Evolutionary conservation across 768 basidiomycete species (phyloP), one percentile per base, ranked within the genome.

Genomic region (Imleria badia): DNA sequence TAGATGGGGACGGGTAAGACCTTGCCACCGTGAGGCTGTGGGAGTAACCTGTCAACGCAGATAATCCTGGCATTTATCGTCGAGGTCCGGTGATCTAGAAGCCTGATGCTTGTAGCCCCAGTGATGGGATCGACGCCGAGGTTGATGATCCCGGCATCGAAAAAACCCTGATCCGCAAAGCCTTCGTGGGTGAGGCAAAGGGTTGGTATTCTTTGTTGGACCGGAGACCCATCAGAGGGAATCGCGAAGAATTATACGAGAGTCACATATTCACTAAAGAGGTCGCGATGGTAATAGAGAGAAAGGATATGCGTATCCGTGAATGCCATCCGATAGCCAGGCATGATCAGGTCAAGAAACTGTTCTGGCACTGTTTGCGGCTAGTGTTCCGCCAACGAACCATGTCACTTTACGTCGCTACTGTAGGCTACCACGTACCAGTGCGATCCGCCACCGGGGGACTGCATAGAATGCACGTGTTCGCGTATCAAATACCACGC

Each of bases 321-420:
- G 17, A 31, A 48, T n/a, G n/a, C n/a, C n/a, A n/a, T n/a, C n/a
- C n/a, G n/a, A n/a, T n/a, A n/a, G n/a, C n/a, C n/a, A n/a, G n/a
- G n/a, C n/a, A n/a, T n/a, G n/a, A n/a, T n/a, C n/a, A n/a, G n/a
- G n/a, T n/a, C n/a, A n/a, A n/a, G n/a, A n/a, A n/a, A n/a, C n/a
- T n/a, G n/a, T n/a, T n/a, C n/a, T n/a, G n/a, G n/a, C n/a, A n/a
- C n/a, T n/a, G n/a, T n/a, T n/a, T n/a, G n/a, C n/a, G n/a, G n/a
- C n/a, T n/a, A n/a, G n/a, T n/a, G n/a, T n/a, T n/a, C n/a, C n/a
- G n/a, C n/a, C n/a, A n/a, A n/a, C n/a, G n/a, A n/a, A n/a, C 13
- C 15, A 17, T 8, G 26, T 45, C n/a, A 26, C 26, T 26, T 6
- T 26, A 26, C 6, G 26, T 26, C 23, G 3, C 13, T 38, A 79